phyloP scores from a whole-genome alignment of 306 rosid genomes.

The Ochetophila trinervis region DNA sequence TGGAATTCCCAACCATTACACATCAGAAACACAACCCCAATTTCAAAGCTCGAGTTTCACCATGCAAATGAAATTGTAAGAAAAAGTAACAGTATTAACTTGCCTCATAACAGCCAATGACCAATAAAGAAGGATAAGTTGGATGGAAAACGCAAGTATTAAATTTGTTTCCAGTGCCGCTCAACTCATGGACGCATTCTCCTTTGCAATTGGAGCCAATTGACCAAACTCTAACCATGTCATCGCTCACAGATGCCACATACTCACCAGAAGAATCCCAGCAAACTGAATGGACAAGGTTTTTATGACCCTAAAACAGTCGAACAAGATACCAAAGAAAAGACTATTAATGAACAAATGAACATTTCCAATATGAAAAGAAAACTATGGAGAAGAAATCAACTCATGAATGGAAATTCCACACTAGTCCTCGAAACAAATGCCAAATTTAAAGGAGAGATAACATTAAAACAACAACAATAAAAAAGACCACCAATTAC shows the following conservation, averaged over 20 bases:
- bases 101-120: constrained; percentile 64
- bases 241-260: constrained; percentile 74
- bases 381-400: neutral
- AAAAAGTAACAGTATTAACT: constrained; percentile 18
- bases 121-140: constrained; percentile 36
- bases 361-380: neutral
- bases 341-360: neutral
- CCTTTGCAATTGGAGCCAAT: constrained; percentile 47
- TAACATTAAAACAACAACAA: neutral
- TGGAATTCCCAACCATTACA: constrained; percentile 30
- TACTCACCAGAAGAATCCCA: constrained; percentile 70
- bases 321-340: constrained; percentile 3
- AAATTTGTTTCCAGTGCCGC: constrained; percentile 41
- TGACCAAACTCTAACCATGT: constrained; percentile 57
- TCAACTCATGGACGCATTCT: constrained; percentile 49
- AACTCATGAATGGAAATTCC: neutral
- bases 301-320: constrained; percentile 64
- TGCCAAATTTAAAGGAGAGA: no score
- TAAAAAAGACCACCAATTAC: no score
- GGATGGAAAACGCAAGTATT: constrained; percentile 70
- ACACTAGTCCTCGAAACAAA: no score
- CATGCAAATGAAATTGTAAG: neutral
- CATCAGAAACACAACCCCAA: constrained; percentile 6
- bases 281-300: constrained; percentile 49
- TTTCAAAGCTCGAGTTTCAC: constrained; percentile 2